Evolutionary conservation across 164 flowering plant genomes (phyloP).

Genomic region (Paratinospora sagittata): DNA sequence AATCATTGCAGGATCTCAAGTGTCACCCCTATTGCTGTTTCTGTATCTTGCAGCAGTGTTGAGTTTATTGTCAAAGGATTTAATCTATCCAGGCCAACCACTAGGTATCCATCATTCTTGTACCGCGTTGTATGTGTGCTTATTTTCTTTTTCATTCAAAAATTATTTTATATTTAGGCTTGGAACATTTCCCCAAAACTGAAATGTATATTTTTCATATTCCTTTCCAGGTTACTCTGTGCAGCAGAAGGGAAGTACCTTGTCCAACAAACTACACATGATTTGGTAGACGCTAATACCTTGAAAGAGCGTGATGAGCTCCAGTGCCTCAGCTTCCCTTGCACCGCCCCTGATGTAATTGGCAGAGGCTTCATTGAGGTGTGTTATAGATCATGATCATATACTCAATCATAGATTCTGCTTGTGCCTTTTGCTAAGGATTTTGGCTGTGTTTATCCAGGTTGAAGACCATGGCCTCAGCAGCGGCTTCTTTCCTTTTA

Average conservation of each 20-base stretch:
- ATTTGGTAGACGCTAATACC: constrained; percentile 30
- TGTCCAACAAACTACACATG: constrained; percentile 39
- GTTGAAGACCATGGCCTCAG: constrained; percentile 72
- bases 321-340: constrained; percentile 47
- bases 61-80: constrained; percentile 55
- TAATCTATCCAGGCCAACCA: constrained; percentile 39
- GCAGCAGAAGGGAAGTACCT: constrained; percentile 67
- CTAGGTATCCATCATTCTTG: constrained; percentile 36
- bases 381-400: neutral
- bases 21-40: constrained; percentile 65
- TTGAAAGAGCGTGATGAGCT: constrained; percentile 36
- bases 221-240: constrained; percentile 55
- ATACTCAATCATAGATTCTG: neutral
- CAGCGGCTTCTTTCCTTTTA: constrained; percentile 74
- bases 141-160: neutral
- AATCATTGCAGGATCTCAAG: constrained; percentile 42
- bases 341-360: constrained; percentile 45
- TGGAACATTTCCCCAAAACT: neutral
- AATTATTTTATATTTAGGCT: neutral
- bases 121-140: neutral
- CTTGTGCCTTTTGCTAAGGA: neutral
- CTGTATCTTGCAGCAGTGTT: constrained; percentile 37
- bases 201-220: neutral
- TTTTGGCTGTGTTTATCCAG: constrained; percentile 24
- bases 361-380: constrained; percentile 96